Percentiles rank a stretch among this genome's conserved stretches.
Conservation (phyloP, 768 basidiomycete species). For the Boletus reticuloceps region DNA sequence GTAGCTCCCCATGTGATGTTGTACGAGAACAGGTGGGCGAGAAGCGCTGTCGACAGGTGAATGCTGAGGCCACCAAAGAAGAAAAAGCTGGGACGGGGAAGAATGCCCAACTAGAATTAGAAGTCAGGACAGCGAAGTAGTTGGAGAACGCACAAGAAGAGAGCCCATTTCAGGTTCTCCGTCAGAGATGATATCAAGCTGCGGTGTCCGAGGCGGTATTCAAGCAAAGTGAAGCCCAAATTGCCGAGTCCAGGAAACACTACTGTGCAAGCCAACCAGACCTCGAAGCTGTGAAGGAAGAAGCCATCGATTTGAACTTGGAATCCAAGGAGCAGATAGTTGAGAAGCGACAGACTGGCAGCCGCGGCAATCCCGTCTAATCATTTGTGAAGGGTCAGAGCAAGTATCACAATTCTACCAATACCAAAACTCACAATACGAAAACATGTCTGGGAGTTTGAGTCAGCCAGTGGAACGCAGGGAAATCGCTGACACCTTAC, state of each 20-base stretch:
- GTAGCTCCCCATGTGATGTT: conserved; percentile 61
- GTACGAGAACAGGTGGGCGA: conserved; percentile 57
- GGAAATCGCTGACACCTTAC: conserved; percentile 25
- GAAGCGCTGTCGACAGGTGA: conserved; percentile 50
- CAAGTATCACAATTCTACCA: background rate
- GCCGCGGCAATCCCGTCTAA: conserved; percentile 61
- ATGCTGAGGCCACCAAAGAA: conserved; percentile 57
- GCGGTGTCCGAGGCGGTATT: conserved; percentile 63
- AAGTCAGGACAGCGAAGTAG: background rate
- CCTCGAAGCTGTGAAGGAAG: conserved; percentile 78
- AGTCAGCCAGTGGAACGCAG: background rate
- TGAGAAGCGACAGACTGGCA: conserved; percentile 63
- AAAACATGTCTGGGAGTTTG: conserved; percentile 42
- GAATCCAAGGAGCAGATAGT: conserved; percentile 77
- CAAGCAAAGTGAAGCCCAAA: conserved; percentile 69
- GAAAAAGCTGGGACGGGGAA: conserved; percentile 34
- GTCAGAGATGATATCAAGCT: conserved; percentile 18
- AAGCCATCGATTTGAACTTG: conserved; percentile 66
- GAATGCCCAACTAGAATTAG: background rate
- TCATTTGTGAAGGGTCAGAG: background rate
- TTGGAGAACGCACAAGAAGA: conserved; percentile 35
- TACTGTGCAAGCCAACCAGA: conserved; percentile 74
- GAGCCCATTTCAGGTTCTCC: conserved; percentile 31
- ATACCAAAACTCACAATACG: conserved; percentile 40
- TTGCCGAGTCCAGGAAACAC: conserved; percentile 76